A percentile compares a stretch with the other conserved stretches of the same genome.
Conservation (phyloP, 176 grass and related monocot genomes). For the Oryza meridionalis region DNA sequence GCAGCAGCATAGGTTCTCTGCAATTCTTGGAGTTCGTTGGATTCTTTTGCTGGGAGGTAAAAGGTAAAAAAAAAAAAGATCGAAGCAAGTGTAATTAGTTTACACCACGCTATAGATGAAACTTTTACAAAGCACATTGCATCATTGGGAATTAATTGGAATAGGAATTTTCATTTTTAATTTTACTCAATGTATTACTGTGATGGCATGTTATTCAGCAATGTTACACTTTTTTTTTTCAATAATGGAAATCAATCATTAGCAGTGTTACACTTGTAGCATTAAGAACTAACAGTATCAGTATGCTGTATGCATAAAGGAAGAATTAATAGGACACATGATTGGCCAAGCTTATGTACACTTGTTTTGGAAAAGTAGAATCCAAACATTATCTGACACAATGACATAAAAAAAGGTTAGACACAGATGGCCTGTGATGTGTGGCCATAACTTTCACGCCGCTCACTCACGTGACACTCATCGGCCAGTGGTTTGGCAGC, state of each 20-base stretch:
- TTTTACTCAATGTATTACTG: background rate
- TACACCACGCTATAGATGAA: constrained; percentile 35
- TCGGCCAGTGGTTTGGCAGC: background rate
- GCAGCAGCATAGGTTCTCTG: background rate
- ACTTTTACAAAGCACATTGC: background rate
- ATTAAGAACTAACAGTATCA: too few relatives aligned
- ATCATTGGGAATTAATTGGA: background rate
- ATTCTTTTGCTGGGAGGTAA: background rate
- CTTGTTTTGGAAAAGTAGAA: background rate
- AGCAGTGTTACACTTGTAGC: too few relatives aligned
- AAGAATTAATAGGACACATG: background rate
- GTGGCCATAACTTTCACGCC: background rate
- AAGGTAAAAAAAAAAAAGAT: background rate
- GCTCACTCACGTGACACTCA: constrained; percentile 13
- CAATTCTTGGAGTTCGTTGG: background rate
- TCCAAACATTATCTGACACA: background rate
- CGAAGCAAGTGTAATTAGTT: constrained; percentile 46
- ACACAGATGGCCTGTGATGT: background rate
- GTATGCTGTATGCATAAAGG: background rate
- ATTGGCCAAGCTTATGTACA: background rate
- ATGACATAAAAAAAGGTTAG: background rate
- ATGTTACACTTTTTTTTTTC: background rate
- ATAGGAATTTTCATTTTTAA: background rate
- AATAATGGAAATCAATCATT: background rate
- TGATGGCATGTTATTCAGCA: background rate